Evolutionary conservation across 345 rosid species (phyloP).

Genomic region (Mangifera indica): DNA sequence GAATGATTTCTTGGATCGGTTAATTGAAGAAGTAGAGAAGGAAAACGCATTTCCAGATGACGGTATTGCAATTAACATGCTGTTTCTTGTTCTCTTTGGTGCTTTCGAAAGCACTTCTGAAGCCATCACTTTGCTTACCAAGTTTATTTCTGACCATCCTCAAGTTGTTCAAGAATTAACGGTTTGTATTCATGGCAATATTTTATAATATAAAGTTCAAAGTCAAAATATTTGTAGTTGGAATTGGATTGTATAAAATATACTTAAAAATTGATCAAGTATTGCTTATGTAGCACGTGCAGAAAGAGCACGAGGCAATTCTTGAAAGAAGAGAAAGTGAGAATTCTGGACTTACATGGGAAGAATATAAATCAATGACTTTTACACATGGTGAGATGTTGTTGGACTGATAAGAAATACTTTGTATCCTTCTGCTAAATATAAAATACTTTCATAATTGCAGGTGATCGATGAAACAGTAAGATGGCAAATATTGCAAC

Average conservation of each 20-base stretch:
- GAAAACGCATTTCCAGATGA: constrained; percentile 15
- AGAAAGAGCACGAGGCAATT: constrained; percentile 39
- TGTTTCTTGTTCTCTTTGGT: constrained; percentile 21
- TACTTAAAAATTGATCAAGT: not conserved
- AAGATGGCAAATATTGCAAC: constrained; percentile 42
- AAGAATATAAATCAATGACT: constrained; percentile 47
- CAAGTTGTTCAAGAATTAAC: not conserved
- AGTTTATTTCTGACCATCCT: constrained; percentile 10
- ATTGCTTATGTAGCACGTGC: not conserved
- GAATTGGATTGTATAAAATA: not conserved
- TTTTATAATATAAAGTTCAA: no score
- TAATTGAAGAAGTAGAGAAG: constrained; percentile 21
- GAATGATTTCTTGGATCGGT: constrained; percentile 22
- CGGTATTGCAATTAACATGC: not conserved
- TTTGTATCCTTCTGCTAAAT: no score
- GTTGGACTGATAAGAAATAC: not conserved
- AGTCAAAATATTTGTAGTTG: not conserved
- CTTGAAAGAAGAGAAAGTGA: constrained; percentile 16
- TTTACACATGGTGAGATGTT: constrained; percentile 33
- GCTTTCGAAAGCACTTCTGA: constrained; percentile 15
- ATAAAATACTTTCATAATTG: not conserved
- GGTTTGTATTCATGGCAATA: no score
- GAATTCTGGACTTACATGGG: constrained; percentile 32
- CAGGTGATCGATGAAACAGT: constrained; percentile 49
- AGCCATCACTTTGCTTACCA: not conserved